phyloP scores from a whole-genome alignment of 257 asterid species.

The Ehretia macrophylla region DNA sequence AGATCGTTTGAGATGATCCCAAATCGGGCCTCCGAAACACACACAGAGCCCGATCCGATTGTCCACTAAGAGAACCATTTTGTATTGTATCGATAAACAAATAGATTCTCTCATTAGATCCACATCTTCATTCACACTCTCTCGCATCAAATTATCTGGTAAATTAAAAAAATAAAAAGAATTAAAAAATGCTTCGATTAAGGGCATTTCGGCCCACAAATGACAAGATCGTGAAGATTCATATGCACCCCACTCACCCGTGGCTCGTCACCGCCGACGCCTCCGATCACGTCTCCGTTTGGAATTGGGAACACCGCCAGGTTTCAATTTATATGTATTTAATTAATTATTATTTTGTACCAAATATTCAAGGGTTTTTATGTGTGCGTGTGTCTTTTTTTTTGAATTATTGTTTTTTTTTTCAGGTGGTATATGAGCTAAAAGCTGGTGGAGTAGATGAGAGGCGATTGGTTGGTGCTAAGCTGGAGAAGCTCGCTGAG shows the following conservation, averaged over 20 bases:
- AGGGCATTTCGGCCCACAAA: slow-evolving; percentile 93
- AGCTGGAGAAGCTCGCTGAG: slow-evolving; percentile 94
- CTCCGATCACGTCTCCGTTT: slow-evolving; percentile 97
- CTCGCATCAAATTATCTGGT: slow-evolving; percentile 2
- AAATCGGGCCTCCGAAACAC: background rate
- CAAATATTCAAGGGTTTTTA: background rate
- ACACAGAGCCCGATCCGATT: slow-evolving; percentile 2
- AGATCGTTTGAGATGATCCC: slow-evolving; percentile 2
- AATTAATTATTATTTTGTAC: background rate
- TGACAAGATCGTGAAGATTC: slow-evolving; percentile 94
- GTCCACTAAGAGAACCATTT: background rate
- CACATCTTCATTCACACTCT: slow-evolving; percentile 4
- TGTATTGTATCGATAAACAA: too few relatives aligned
- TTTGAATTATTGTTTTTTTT: background rate
- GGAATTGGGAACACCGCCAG: slow-evolving; percentile 99
- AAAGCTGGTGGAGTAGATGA: slow-evolving; percentile 99
- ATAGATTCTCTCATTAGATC: slow-evolving; percentile 19
- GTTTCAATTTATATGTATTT: slow-evolving; percentile 22
- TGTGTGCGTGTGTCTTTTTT: slow-evolving; percentile 6
- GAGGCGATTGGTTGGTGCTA: slow-evolving; percentile 98
- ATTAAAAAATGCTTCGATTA: slow-evolving; percentile 57
- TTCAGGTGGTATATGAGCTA: slow-evolving; percentile 89
- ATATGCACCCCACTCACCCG: slow-evolving; percentile 97
- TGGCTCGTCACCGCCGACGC: slow-evolving; percentile 99
- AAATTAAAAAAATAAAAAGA: background rate